These are phyloP conservation scores for Pelargonium nanum DNA, from an alignment of 345 rosid species.

Conservation along the genomic window DNA sequence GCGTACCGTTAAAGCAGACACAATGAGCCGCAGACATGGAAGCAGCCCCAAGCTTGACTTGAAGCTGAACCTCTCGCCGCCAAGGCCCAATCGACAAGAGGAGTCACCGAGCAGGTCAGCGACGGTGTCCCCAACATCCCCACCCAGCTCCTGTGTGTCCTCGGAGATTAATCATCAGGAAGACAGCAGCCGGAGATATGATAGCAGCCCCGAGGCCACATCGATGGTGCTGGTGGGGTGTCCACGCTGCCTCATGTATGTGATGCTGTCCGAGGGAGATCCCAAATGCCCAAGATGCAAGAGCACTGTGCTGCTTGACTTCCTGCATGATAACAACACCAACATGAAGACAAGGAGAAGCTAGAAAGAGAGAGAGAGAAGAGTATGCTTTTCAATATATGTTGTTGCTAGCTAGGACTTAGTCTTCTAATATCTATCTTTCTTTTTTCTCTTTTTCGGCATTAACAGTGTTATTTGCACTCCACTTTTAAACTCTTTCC, in stretches of 20 bases:
- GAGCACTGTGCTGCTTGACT: conserved; percentile 82
- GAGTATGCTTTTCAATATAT: neutral
- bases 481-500: conserved; percentile 27
- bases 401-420: conserved; percentile 14
- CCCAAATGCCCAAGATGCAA: conserved; percentile 86
- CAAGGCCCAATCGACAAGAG: conserved; percentile 35
- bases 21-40: conserved; percentile 71
- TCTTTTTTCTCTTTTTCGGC: conserved; percentile 3
- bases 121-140: conserved; percentile 65
- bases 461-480: conserved; percentile 52
- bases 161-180: conserved; percentile 62
- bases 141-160: conserved; percentile 88
- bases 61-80: conserved; percentile 84
- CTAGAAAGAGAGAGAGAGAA: conserved; percentile 5
- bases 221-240: conserved; percentile 94
- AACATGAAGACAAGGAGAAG: conserved; percentile 28
- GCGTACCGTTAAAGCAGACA: neutral
- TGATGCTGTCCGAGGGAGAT: conserved; percentile 76
- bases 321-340: conserved; percentile 38
- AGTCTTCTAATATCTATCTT: conserved; percentile 5
- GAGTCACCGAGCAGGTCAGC: conserved; percentile 61
- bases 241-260: conserved; percentile 86
- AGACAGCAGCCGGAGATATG: conserved; percentile 17
- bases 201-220: conserved; percentile 78
- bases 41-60: conserved; percentile 65